These are phyloP conservation scores for Fonsecaea erecta DNA, from an alignment of 2,329 filamentous ascomycete genomes.

Conservation along the genomic window DNA sequence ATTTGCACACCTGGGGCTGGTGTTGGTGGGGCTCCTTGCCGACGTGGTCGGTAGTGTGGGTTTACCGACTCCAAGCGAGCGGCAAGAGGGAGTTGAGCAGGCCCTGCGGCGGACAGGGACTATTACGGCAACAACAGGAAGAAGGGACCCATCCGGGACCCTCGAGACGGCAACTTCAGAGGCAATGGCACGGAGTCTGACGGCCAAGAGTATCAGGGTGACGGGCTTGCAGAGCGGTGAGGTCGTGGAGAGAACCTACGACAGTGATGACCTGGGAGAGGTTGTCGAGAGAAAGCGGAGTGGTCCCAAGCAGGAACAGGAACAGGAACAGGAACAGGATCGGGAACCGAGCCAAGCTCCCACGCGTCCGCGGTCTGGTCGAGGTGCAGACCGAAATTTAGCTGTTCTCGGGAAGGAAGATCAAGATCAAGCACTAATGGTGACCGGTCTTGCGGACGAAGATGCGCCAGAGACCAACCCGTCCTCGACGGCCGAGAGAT, in stretches of 20 bases:
- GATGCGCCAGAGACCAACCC: background rate
- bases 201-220: conserved; percentile 18
- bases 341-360: background rate
- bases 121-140: background rate
- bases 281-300: conserved; percentile 21
- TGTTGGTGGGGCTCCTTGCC: conserved; percentile 68
- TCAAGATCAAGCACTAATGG: background rate
- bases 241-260: conserved; percentile 30
- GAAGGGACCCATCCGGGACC: conserved; percentile 34
- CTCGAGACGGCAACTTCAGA: conserved; percentile 18
- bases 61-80: conserved; percentile 30
- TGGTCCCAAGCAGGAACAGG: background rate
- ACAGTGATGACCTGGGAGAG: conserved; percentile 32
- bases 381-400: background rate
- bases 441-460: background rate
- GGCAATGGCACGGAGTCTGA: conserved; percentile 15
- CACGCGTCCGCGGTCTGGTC: background rate
- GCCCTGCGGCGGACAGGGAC: background rate
- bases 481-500: background rate
- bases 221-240: conserved; percentile 30
- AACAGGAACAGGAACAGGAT: too few species aligned
- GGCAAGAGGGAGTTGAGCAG: conserved; percentile 23
- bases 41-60: conserved; percentile 58
- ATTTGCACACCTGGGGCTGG: conserved; percentile 71
- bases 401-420: background rate